Conservation (phyloP, 225 moss, liverwort and hornwort genomes). For the Pleurozium schreberi region DNA sequence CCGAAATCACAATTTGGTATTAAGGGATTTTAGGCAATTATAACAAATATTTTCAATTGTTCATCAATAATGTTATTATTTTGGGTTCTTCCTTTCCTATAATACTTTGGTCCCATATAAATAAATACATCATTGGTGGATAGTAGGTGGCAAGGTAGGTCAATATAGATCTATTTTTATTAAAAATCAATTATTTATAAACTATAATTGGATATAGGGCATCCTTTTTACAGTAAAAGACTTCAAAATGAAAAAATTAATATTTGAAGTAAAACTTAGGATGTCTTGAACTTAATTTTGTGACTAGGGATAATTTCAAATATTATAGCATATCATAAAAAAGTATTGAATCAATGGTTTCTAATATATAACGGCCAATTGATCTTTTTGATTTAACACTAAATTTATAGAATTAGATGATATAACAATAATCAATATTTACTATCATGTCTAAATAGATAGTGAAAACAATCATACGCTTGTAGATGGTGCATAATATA, state of each 20-base stretch:
- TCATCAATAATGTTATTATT: not conserved
- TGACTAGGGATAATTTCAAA: too few species aligned
- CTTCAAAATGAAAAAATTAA: not conserved
- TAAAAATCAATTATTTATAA: not conserved
- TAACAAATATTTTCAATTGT: not conserved
- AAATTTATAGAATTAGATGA: too few species aligned
- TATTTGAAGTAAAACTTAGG: not conserved
- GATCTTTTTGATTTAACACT: too few species aligned
- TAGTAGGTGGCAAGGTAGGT: rapidly evolving
- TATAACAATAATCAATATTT: too few species aligned
- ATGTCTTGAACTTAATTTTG: not conserved
- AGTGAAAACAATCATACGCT: not conserved
- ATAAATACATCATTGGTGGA: not conserved
- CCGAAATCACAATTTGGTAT: not conserved
- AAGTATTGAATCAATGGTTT: not conserved
- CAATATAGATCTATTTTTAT: rapidly evolving
- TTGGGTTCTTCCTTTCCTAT: not conserved
- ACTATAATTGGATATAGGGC: not conserved
- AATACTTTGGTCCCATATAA: not conserved
- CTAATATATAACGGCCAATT: not conserved
- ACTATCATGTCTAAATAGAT: not conserved
- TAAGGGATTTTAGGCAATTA: not conserved
- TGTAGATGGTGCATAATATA: not conserved
- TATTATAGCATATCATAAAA: not conserved
- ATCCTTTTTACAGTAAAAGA: not conserved